Evolutionary conservation across 805 yeast genomes (phyloP).

Genomic region (Metschnikowia proteae): DNA sequence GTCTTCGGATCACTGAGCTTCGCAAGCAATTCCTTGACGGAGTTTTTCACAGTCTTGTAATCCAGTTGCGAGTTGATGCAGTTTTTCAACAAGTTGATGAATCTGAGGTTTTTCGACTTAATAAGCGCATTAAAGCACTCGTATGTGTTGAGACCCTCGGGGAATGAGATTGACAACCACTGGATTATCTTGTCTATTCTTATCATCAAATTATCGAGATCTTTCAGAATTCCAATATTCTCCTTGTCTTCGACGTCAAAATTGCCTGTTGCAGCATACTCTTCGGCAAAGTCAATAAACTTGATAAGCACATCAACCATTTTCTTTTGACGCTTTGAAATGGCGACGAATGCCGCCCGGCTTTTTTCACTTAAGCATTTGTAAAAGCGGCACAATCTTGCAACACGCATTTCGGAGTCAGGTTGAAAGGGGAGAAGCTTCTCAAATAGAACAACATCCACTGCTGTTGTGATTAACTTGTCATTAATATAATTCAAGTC

Average conservation of each 20-base stretch:
- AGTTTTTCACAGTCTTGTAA: conserved; percentile 53
- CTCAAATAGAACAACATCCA: conserved; percentile 61
- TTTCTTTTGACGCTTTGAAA: conserved; percentile 65
- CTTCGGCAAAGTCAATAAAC: conserved; percentile 48
- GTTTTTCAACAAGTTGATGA: conserved; percentile 50
- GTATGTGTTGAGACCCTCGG: conserved; percentile 48
- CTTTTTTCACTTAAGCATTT: conserved; percentile 53
- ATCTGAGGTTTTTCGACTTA: conserved; percentile 54
- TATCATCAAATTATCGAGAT: conserved; percentile 9
- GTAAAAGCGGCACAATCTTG: conserved; percentile 49
- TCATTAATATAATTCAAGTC: conserved; percentile 74
- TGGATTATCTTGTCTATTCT: conserved; percentile 53
- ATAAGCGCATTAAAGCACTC: conserved; percentile 51
- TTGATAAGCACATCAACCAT: conserved; percentile 48
- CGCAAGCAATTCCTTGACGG: conserved; percentile 58
- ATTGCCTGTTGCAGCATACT: conserved; percentile 18
- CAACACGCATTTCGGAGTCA: conserved; percentile 45
- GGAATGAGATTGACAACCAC: conserved; percentile 60
- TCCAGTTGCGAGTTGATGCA: conserved; percentile 58
- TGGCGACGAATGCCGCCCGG: conserved; percentile 61
- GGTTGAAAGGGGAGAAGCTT: conserved; percentile 52
- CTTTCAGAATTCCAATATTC: conserved; percentile 7
- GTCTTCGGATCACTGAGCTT: conserved; percentile 53
- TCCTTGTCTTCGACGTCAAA: conserved; percentile 24
- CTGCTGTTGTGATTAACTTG: conserved; percentile 55